phyloP scores from a whole-genome alignment of 192 early-diverging fungal species.

The Powellomyces hirtus region DNA sequence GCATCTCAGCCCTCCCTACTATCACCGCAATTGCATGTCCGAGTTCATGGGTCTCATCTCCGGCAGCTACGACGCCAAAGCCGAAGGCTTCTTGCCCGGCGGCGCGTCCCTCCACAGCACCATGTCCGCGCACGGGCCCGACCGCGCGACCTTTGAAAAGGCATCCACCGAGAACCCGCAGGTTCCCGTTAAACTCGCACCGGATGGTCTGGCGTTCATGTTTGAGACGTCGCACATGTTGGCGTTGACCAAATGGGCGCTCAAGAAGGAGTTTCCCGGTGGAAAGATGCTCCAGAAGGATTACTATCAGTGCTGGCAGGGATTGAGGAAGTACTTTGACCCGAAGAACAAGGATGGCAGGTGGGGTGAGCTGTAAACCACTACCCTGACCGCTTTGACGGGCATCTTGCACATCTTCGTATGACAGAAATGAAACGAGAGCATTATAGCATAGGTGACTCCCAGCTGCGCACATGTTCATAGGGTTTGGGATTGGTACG shows the following conservation, averaged over 20 bases:
- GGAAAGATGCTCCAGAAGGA: slow-evolving; percentile 73
- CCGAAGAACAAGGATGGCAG: slow-evolving; percentile 25
- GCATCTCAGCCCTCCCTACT: slow-evolving; percentile 92
- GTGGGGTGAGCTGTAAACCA: slow-evolving; percentile 14
- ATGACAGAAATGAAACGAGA: too few relatives aligned
- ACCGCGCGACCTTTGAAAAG: slow-evolving; percentile 70
- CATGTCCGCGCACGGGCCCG: slow-evolving; percentile 95
- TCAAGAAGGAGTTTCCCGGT: slow-evolving; percentile 47
- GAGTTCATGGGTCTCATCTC: slow-evolving; percentile 97
- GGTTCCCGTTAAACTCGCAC: slow-evolving; percentile 75
- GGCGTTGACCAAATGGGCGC: slow-evolving; percentile 77
- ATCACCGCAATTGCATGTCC: slow-evolving; percentile 96
- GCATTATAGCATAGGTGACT: too few relatives aligned
- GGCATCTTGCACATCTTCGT: too few relatives aligned
- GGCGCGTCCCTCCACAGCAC: slow-evolving; percentile 73
- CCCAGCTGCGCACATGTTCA: too few relatives aligned
- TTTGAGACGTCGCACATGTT: slow-evolving; percentile 87
- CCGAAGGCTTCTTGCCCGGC: slow-evolving; percentile 86
- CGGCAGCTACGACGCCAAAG: slow-evolving; percentile 93
- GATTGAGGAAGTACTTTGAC: slow-evolving; percentile 52
- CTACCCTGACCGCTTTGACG: too few relatives aligned
- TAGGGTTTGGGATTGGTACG: too few relatives aligned
- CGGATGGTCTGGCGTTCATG: slow-evolving; percentile 90
- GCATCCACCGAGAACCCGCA: slow-evolving; percentile 67
- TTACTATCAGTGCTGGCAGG: slow-evolving; percentile 89